phyloP scores from a whole-genome alignment of 805 yeast genomes.

The Saccharomycopsis javanensis region DNA sequence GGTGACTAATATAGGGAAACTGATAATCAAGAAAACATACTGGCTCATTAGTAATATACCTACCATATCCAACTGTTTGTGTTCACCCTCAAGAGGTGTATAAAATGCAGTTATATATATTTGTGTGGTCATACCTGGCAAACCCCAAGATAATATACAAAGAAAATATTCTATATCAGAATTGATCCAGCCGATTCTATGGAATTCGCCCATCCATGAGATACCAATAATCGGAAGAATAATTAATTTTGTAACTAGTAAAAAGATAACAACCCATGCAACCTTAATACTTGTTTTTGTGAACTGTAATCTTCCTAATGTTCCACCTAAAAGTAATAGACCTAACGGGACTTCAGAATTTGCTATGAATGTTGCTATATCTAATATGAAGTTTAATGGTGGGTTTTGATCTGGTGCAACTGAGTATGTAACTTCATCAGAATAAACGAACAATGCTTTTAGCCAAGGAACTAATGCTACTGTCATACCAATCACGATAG shows the following conservation, averaged over 20 bases:
- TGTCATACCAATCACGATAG: conserved; percentile 54
- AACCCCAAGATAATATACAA: conserved; percentile 62
- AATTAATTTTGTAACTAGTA: conserved; percentile 52
- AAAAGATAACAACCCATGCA: conserved; percentile 48
- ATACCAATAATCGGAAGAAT: conserved; percentile 77
- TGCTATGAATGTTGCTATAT: conserved; percentile 68
- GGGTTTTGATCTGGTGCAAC: conserved; percentile 83
- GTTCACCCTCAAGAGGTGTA: conserved; percentile 49
- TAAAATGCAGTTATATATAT: conserved; percentile 82
- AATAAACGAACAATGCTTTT: conserved; percentile 56
- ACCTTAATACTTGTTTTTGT: conserved; percentile 57
- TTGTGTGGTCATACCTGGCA: conserved; percentile 85
- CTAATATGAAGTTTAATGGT: conserved; percentile 78
- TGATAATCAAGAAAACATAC: conserved; percentile 35
- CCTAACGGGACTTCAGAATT: conserved; percentile 90
- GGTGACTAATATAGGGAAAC: conserved; percentile 16
- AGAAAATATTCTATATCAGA: conserved; percentile 59
- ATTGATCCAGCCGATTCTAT: conserved; percentile 45
- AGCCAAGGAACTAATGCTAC: conserved; percentile 85
- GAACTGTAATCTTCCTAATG: conserved; percentile 66
- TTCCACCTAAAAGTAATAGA: conserved; percentile 74
- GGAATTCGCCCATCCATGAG: conserved; percentile 50
- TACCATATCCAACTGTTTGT: conserved; percentile 67
- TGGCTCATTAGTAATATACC: conserved; percentile 69
- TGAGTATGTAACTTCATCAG: conserved; percentile 35